A percentile compares a stretch with the other conserved stretches of the same genome.
phyloP scores from a whole-genome alignment of 2,329 filamentous ascomycete genomes.

The Xylaria sp. region DNA sequence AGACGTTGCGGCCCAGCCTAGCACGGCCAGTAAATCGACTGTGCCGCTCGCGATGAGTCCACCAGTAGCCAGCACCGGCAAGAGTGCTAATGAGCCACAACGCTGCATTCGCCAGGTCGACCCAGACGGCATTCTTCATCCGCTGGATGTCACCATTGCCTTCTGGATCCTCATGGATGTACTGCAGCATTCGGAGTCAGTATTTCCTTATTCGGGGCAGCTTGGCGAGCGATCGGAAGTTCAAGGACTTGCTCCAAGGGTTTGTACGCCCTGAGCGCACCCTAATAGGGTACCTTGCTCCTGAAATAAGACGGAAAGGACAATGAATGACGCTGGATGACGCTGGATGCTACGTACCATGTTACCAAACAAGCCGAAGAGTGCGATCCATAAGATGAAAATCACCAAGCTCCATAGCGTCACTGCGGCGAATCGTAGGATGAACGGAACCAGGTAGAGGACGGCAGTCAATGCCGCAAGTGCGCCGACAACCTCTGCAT shows the following conservation, averaged over 20 bases:
- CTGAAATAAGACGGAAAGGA: no score
- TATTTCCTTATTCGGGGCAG: no score
- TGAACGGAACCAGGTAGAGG: conserved; percentile 66
- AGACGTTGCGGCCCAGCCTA: conserved; percentile 41
- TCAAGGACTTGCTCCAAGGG: no score
- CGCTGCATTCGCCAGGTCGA: conserved; percentile 73
- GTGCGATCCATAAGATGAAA: conserved; percentile 76
- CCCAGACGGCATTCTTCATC: conserved; percentile 88
- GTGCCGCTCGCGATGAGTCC: conserved; percentile 53
- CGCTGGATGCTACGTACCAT: no score
- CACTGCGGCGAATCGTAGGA: conserved; percentile 55
- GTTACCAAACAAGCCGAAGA: conserved; percentile 83
- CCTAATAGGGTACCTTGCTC: no score
- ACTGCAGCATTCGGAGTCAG: no score
- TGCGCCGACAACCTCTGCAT: conserved; percentile 70
- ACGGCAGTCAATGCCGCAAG: conserved; percentile 67
- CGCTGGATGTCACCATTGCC: conserved; percentile 64
- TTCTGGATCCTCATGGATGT: no score
- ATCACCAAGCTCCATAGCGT: conserved; percentile 73
- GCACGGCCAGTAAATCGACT: conserved; percentile 64
- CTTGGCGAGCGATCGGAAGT: no score
- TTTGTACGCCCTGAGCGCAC: no score
- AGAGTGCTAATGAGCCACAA: conserved; percentile 72
- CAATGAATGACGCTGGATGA: no score
- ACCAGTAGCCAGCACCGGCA: conserved; percentile 62